Conservation (phyloP, 164 flowering plant genomes). For the Euptelea pleiosperma region DNA sequence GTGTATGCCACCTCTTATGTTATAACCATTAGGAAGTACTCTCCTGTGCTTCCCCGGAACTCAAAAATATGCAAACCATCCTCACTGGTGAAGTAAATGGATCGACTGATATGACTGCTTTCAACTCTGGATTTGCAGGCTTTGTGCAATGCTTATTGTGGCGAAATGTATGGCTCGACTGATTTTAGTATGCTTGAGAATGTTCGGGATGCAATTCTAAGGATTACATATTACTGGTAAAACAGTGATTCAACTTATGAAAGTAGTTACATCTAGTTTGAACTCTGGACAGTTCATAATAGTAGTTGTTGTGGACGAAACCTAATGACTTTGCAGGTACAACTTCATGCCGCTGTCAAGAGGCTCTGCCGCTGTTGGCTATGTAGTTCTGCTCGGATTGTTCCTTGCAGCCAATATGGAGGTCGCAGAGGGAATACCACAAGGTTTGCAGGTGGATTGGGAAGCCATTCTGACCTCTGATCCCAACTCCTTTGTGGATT, state of each 20-base stretch:
- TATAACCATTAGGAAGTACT: too few species aligned
- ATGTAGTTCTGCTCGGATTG: conserved; percentile 77
- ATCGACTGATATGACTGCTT: conserved; percentile 6
- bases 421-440: conserved; percentile 72
- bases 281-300: background rate
- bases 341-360: conserved; percentile 96
- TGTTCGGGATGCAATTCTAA: conserved; percentile 67
- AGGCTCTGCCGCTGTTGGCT: conserved; percentile 88
- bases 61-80: background rate
- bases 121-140: conserved; percentile 42
- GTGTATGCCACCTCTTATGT: too few species aligned
- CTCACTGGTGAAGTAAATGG: background rate
- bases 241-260: background rate
- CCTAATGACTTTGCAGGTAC: conserved; percentile 55
- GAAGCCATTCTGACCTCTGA: conserved; percentile 78
- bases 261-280: background rate
- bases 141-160: conserved; percentile 74
- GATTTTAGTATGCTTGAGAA: conserved; percentile 61
- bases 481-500: conserved; percentile 54
- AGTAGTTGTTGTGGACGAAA: background rate
- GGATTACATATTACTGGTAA: conserved; percentile 96
- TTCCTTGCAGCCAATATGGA: conserved; percentile 94
- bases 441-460: conserved; percentile 90
- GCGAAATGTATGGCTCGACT: conserved; percentile 76
- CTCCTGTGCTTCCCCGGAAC: too few species aligned